A percentile compares a stretch with the other conserved stretches of the same genome.
Conservation (phyloP, 2,329 filamentous ascomycete species). For the Diatrype stigma region DNA sequence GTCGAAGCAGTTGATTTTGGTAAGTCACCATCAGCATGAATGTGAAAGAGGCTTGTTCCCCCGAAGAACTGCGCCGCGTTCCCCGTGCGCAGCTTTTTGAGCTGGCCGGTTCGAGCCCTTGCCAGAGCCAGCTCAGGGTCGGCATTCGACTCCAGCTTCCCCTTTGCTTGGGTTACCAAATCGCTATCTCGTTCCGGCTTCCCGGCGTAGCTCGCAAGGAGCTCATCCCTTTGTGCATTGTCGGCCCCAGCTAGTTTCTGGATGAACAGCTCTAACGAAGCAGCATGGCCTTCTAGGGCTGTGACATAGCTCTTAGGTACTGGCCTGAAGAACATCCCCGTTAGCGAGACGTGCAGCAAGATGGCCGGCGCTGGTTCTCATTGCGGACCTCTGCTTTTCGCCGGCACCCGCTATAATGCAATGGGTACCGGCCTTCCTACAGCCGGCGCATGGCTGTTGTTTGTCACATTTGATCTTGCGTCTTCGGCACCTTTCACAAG, state of each 20-base stretch:
- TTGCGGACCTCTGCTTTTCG: neutral
- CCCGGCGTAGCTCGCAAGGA: slow-evolving; percentile 34
- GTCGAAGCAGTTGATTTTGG: slow-evolving; percentile 2
- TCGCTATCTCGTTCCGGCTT: slow-evolving; percentile 9
- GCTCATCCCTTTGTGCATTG: slow-evolving; percentile 34
- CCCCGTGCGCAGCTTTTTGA: slow-evolving; percentile 33
- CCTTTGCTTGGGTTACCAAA: slow-evolving; percentile 9
- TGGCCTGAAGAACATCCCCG: slow-evolving; percentile 27
- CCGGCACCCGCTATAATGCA: neutral
- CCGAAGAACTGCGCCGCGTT: slow-evolving; percentile 44
- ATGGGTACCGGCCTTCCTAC: neutral
- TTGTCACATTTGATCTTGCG: neutral
- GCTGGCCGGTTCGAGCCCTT: slow-evolving; percentile 31
- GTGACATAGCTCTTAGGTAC: slow-evolving; percentile 42
- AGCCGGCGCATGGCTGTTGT: neutral
- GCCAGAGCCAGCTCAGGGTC: slow-evolving; percentile 22
- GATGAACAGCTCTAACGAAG: slow-evolving; percentile 41
- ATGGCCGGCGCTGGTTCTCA: neutral
- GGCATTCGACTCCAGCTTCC: slow-evolving; percentile 7
- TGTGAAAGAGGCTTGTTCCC: slow-evolving; percentile 42
- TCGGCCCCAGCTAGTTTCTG: slow-evolving; percentile 39
- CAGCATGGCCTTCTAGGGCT: slow-evolving; percentile 43
- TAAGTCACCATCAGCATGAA: slow-evolving; percentile 26
- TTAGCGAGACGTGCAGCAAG: neutral
- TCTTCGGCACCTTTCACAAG: neutral